These are phyloP conservation scores for Spizellomyces punctatus DNA, from an alignment of 192 early-diverging fungal species.

Conservation along the genomic window DNA sequence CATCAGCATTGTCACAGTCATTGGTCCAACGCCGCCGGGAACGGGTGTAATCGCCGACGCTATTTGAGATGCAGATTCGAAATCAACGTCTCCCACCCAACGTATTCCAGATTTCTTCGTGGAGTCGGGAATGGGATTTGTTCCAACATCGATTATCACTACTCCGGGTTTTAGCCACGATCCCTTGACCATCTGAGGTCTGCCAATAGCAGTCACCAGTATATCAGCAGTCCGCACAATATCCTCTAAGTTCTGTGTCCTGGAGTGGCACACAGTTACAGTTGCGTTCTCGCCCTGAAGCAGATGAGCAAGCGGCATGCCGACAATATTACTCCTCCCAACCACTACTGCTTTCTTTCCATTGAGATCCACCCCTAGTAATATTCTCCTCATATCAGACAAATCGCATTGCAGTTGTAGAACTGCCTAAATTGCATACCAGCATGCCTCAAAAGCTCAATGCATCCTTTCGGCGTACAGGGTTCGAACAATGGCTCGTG, in stretches of 20 bases:
- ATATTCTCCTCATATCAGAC: no score
- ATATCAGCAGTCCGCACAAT: conserved; percentile 86
- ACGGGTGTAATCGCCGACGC: conserved; percentile 92
- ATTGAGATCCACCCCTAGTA: conserved; percentile 59
- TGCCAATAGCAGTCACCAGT: conserved; percentile 86
- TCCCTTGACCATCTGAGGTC: conserved; percentile 78
- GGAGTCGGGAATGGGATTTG: conserved; percentile 81
- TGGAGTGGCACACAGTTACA: conserved; percentile 93
- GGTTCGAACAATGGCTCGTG: conserved; percentile 84
- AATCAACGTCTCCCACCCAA: conserved; percentile 95
- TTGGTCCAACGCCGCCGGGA: conserved; percentile 98
- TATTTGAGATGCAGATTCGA: conserved; percentile 62
- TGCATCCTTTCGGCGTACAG: conserved; percentile 95
- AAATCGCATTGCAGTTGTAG: no score
- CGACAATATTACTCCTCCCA: conserved; percentile 96
- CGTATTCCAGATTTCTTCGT: conserved; percentile 89
- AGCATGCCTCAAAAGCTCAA: conserved; percentile 76
- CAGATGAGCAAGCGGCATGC: conserved; percentile 82
- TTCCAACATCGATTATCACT: conserved; percentile 97
- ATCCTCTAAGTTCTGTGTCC: conserved; percentile 72
- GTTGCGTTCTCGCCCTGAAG: conserved; percentile 84
- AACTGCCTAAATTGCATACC: not conserved
- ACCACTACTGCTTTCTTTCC: conserved; percentile 94
- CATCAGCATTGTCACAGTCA: conserved; percentile 99
- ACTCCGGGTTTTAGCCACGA: conserved; percentile 95